Evolutionary conservation across 1,284 basidiomycete genomes (phyloP).

Genomic region (Ceraceosorus guamensis): DNA sequence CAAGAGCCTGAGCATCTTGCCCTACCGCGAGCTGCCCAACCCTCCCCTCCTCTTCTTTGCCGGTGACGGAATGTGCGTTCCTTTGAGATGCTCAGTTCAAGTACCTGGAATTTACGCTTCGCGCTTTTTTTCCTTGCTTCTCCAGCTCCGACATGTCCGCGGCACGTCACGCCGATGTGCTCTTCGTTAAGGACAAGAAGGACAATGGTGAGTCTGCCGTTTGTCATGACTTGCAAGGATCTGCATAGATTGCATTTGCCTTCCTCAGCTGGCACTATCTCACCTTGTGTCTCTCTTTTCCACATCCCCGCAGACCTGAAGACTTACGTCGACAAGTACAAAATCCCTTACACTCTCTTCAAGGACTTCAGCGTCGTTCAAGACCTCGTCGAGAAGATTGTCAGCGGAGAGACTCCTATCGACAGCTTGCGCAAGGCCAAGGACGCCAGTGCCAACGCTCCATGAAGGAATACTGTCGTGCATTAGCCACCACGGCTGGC

Average conservation of each 20-base stretch:
- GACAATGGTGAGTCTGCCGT: conserved; percentile 40
- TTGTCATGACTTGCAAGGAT: no score
- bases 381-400: conserved; percentile 34
- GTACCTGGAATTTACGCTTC: background rate
- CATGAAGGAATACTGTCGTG: no score
- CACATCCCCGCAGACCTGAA: conserved; percentile 29
- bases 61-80: conserved; percentile 40
- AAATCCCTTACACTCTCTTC: conserved; percentile 44
- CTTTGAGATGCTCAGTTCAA: background rate
- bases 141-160: conserved; percentile 45
- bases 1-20: conserved; percentile 44
- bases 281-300: background rate
- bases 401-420: conserved; percentile 24
- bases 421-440: conserved; percentile 11
- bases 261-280: background rate
- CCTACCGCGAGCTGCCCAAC: conserved; percentile 43
- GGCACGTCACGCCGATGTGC: conserved; percentile 45
- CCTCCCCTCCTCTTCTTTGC: conserved; percentile 46
- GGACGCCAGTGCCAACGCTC: no score
- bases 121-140: background rate
- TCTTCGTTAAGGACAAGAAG: conserved; percentile 48
- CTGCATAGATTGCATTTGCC: no score
- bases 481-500: no score
- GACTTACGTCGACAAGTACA: conserved; percentile 41
- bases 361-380: conserved; percentile 44